A percentile compares a stretch with the other conserved stretches of the same genome.
Conservation (phyloP, 257 asterid genomes). For the Plantago major region DNA sequence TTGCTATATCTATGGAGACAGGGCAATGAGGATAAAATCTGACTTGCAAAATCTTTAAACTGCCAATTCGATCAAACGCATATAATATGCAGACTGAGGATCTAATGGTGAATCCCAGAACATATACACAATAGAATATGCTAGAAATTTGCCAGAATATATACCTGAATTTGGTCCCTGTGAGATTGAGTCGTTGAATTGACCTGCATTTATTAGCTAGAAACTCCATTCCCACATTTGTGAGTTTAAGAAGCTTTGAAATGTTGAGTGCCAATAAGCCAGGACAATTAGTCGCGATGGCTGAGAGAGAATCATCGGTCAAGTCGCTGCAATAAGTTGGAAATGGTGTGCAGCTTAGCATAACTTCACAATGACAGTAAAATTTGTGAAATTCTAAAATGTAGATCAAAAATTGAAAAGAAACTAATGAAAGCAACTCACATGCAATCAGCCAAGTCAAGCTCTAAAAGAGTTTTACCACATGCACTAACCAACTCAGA, state of each 20-base stretch:
- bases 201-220: slow-evolving; percentile 67
- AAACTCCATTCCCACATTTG: slow-evolving; percentile 57
- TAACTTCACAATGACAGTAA: background rate
- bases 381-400: background rate
- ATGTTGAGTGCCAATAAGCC: slow-evolving; percentile 53
- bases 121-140: background rate
- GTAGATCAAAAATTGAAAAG: too few relatives aligned
- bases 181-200: slow-evolving; percentile 48
- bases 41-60: background rate
- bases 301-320: slow-evolving; percentile 50
- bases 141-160: background rate
- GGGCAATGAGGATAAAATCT: background rate
- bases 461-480: slow-evolving; percentile 58
- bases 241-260: slow-evolving; percentile 45
- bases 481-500: slow-evolving; percentile 28
- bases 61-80: background rate
- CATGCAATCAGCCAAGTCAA: slow-evolving; percentile 62
- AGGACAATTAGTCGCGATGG: slow-evolving; percentile 50
- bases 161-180: slow-evolving; percentile 67
- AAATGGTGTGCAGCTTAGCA: slow-evolving; percentile 14
- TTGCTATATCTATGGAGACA: slow-evolving; percentile 4
- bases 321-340: slow-evolving; percentile 46
- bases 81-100: background rate
- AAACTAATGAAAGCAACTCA: slow-evolving; percentile 33
- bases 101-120: background rate